A percentile compares a stretch with the other conserved stretches of the same genome.
These are phyloP conservation scores for Metschnikowia cerradonensis DNA, from an alignment of 805 yeast species.

Conservation along the genomic window DNA sequence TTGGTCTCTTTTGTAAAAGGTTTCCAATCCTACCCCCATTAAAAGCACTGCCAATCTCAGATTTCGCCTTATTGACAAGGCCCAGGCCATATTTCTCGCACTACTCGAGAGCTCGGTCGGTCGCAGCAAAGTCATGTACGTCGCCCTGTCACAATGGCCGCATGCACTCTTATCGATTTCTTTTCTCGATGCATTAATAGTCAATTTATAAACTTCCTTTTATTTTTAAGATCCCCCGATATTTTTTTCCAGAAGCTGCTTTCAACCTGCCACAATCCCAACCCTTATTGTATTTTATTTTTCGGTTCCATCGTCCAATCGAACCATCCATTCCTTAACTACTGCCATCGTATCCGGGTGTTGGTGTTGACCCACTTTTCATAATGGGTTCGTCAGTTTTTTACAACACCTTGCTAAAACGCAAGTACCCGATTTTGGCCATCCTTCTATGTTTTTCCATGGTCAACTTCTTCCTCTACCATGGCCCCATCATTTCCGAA, in stretches of 20 bases:
- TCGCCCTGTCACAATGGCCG: background rate
- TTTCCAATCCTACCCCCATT: too few species aligned
- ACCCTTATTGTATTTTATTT: too few species aligned
- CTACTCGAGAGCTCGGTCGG: background rate
- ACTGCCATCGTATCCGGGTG: background rate
- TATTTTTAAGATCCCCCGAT: too few species aligned
- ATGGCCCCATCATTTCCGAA: background rate
- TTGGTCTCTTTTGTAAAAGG: too few species aligned
- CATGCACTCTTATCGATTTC: background rate
- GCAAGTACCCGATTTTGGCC: constrained; percentile 2
- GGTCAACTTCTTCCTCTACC: constrained; percentile 2
- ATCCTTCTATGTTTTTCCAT: constrained; percentile 2
- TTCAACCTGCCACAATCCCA: too few species aligned
- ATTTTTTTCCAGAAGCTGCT: background rate
- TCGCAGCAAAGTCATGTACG: background rate
- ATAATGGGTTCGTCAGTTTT: background rate
- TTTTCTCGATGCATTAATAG: background rate
- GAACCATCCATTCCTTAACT: background rate
- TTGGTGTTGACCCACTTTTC: background rate
- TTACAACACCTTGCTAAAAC: background rate
- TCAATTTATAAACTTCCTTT: background rate
- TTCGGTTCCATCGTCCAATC: too few species aligned
- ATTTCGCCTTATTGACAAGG: too few species aligned
- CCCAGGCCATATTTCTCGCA: background rate
- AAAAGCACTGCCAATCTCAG: too few species aligned